Evolutionary conservation across 495 filamentous ascomycete species (phyloP), one percentile per base, ranked within the genome.

Genomic region (Aspergillus bridgeri): DNA sequence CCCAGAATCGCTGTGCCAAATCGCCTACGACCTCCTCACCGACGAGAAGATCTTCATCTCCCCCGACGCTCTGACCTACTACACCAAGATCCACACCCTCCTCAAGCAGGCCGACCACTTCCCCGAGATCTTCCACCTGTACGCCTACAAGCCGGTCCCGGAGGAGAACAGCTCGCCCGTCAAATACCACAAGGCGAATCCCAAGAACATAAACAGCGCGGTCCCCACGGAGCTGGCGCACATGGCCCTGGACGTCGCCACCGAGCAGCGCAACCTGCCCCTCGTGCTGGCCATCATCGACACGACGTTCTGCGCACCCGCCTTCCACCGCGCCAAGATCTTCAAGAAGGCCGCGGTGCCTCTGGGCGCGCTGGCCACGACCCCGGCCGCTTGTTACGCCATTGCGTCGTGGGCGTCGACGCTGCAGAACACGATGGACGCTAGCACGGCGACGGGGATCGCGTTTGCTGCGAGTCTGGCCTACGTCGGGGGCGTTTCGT

Each of bases 1-100:
- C 29, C 71, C 76, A 24, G 75, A 81, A 13, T 60, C 70, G 13
- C 65, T 89, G 57, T 81, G 83, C 21, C 59, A 70, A 11, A 68
- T 81, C 11, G 84, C 85, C 52, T 87, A 89, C 65, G 67, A 75
- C 0, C 76, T 96, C 50, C 53, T 97, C 48, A 79, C 83, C 29
- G 83, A 94, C 59, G 87, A 91, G 5, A 80, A 84, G 25, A 84
- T 96, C 42, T 92, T 92, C 76, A 91, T 98, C 63, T 87, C 91
- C 5, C 86, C 85, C 2, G 69, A 77, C 24, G 71, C 90, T 0
- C 81, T 98, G 8, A 69, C 80, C 18, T 67, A 73, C 53, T 97
- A 96, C 64, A 83, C 92, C 48, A 74, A 79, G 22, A 83, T 88
- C 25, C 90, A 96, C 65, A 75, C 82, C 18, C 74, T 82, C n/a